These are phyloP conservation scores for Fusarium sp. DNA, from an alignment of 2,329 filamentous ascomycete genomes.

Conservation along the genomic window DNA sequence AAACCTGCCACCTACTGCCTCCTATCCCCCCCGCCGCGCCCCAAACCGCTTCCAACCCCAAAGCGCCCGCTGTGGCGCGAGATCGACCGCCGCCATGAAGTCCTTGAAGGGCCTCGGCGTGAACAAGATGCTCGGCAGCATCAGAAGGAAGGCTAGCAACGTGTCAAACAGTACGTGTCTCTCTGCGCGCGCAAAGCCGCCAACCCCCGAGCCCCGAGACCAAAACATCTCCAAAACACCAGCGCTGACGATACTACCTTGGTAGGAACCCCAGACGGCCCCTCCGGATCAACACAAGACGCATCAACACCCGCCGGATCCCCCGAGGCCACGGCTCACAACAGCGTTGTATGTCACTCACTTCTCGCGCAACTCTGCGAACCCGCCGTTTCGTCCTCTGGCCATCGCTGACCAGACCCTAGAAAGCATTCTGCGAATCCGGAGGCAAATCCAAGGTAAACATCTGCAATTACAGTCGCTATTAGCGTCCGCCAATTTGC, in stretches of 20 bases:
- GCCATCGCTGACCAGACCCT: constrained; percentile 41
- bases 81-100: constrained; percentile 54
- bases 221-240: constrained; percentile 13
- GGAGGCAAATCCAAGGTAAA: constrained; percentile 71
- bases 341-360: constrained; percentile 74
- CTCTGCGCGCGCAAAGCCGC: constrained; percentile 12
- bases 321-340: constrained; percentile 77
- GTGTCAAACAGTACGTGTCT: constrained; percentile 43
- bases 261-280: constrained; percentile 36
- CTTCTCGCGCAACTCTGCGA: constrained; percentile 19
- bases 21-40: constrained; percentile 25
- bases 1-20: constrained; percentile 6
- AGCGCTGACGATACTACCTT: constrained; percentile 1
- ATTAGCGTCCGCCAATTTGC: neutral
- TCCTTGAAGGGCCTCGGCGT: constrained; percentile 69
- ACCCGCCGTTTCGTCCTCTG: constrained; percentile 15
- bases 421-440: constrained; percentile 89
- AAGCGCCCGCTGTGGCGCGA: constrained; percentile 45
- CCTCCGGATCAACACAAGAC: constrained; percentile 50
- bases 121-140: constrained; percentile 70
- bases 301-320: constrained; percentile 64
- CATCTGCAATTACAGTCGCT: neutral
- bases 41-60: constrained; percentile 9
- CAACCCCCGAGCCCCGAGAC: constrained; percentile 12
- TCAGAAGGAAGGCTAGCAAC: constrained; percentile 63